Evolutionary conservation across 148 eudicot species (phyloP).

Genomic region (Pharnaceum exiguum): DNA sequence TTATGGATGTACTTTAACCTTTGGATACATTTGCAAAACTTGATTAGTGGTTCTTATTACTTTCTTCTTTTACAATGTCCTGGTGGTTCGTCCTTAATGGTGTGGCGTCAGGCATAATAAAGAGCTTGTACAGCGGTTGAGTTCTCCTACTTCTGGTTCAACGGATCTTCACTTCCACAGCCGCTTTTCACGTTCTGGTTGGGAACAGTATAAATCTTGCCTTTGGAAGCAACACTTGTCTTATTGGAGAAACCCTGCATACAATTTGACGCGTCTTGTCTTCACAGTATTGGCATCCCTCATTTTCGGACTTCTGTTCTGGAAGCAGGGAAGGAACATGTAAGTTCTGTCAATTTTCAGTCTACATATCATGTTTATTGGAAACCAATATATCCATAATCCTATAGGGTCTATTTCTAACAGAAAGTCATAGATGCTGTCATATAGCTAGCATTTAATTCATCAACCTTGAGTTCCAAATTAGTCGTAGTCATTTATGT

Average conservation of each 20-base stretch:
- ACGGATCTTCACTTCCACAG: slow-evolving; percentile 46
- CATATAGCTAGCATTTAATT: no score
- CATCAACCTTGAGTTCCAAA: no score
- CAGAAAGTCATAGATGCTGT: no score
- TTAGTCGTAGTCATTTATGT: no score
- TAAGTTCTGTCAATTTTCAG: slow-evolving; percentile 29
- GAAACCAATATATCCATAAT: no score
- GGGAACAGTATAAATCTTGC: slow-evolving; percentile 77
- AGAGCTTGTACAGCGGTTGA: slow-evolving; percentile 39
- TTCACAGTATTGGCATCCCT: slow-evolving; percentile 35
- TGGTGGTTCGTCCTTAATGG: no score
- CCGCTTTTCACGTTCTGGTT: slow-evolving; percentile 54
- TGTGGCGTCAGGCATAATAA: slow-evolving; percentile 61
- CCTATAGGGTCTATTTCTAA: no score
- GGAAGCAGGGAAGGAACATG: slow-evolving; percentile 67
- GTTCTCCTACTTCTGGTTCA: slow-evolving; percentile 57
- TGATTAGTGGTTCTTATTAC: background rate
- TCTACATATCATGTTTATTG: slow-evolving; percentile 2
- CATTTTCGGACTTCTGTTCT: slow-evolving; percentile 56
- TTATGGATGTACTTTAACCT: no score
- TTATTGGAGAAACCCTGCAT: slow-evolving; percentile 89
- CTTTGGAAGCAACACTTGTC: slow-evolving; percentile 78
- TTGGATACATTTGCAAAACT: background rate
- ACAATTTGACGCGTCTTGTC: slow-evolving; percentile 46
- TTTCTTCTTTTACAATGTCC: background rate